A percentile compares a stretch with the other conserved stretches of the same genome.
Evolutionary conservation across 2,329 filamentous ascomycete species (phyloP).

Genomic region (Curvularia eragrostidis): DNA sequence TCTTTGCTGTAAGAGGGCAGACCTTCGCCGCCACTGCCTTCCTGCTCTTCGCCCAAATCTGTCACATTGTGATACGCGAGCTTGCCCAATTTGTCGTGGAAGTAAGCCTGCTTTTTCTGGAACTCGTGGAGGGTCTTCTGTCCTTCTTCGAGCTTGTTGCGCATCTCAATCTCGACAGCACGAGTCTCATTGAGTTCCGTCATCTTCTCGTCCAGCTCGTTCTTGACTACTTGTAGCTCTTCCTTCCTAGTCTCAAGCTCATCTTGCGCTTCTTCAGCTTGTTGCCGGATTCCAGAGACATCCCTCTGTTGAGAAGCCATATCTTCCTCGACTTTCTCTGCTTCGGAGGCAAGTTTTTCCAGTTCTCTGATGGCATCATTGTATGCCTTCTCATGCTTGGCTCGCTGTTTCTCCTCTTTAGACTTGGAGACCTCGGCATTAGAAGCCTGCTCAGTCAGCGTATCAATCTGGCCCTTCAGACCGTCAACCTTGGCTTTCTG

Average conservation of each 20-base stretch:
- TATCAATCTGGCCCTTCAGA: conserved; percentile 79
- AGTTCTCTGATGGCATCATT: conserved; percentile 81
- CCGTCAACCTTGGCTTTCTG: conserved; percentile 92
- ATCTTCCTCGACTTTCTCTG: conserved; percentile 79
- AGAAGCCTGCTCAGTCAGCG: conserved; percentile 81
- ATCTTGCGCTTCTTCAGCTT: conserved; percentile 82
- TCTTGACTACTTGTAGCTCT: conserved; percentile 79
- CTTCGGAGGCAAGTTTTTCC: conserved; percentile 71
- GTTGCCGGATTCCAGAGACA: conserved; percentile 73
- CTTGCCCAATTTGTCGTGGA: conserved; percentile 88
- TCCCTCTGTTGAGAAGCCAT: conserved; percentile 77
- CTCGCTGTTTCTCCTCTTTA: conserved; percentile 91
- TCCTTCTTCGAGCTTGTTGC: conserved; percentile 95
- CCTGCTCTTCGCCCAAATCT: conserved; percentile 65
- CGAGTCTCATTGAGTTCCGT: conserved; percentile 86
- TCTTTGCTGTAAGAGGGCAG: conserved; percentile 81
- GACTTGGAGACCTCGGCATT: conserved; percentile 85
- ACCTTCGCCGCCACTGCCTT: conserved; percentile 44
- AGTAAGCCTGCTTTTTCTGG: conserved; percentile 81
- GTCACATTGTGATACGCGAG: conserved; percentile 78
- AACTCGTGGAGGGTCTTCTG: conserved; percentile 88
- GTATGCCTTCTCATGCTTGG: conserved; percentile 84
- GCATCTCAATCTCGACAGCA: conserved; percentile 95
- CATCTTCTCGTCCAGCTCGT: conserved; percentile 84
- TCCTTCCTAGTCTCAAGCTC: conserved; percentile 79